Conservation (phyloP, 2,329 filamentous ascomycete species). For the Xylariales sp. region DNA sequence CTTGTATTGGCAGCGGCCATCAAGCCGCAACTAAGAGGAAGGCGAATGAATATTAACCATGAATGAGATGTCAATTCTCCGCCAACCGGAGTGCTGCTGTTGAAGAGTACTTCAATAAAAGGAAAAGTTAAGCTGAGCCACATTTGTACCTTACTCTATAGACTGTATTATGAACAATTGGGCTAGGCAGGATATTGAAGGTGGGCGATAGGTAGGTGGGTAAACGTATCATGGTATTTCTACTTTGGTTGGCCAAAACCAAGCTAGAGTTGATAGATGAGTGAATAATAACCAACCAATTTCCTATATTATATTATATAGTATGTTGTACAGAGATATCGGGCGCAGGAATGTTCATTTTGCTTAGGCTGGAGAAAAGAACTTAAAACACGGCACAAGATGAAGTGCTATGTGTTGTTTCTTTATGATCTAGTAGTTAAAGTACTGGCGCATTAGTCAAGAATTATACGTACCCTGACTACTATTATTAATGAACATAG, state of each 20-base stretch:
- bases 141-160: conserved; percentile 1
- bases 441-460: neutral
- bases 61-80: neutral
- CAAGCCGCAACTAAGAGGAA: neutral
- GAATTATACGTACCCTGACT: neutral
- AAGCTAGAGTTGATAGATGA: neutral
- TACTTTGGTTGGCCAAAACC: neutral
- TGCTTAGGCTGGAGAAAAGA: no score
- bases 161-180: neutral
- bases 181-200: neutral
- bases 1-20: neutral
- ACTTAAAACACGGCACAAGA: neutral
- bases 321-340: no score
- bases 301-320: neutral
- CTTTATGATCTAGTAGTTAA: no score
- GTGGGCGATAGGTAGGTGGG: no score
- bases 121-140: neutral
- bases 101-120: neutral
- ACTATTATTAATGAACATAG: neutral
- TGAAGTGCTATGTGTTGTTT: neutral
- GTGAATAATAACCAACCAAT: neutral
- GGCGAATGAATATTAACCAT: neutral
- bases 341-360: neutral
- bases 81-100: neutral
- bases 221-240: no score